Evolutionary conservation across 352 stramenopile genomes (phyloP), one percentile per base, ranked within the genome.

Genomic region (Pythium vanterpoolii): DNA sequence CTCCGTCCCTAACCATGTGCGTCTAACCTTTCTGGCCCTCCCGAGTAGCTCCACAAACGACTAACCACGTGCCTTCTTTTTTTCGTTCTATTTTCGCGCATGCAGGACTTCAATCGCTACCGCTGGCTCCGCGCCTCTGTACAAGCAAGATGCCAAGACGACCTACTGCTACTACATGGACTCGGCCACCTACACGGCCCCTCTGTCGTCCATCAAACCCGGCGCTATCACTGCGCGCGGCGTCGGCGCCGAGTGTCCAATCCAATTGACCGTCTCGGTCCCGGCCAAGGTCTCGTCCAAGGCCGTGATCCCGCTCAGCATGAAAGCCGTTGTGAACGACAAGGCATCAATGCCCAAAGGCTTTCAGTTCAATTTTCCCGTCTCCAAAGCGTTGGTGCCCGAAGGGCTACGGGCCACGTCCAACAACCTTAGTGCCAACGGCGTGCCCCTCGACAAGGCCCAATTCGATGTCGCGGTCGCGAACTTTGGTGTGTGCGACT

Each of bases 91-190:
- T 24, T 24, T 45, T 16, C 4, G 4, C 23, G 28, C 42, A 24
- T 27, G 18, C 28, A 52, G 45, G 45, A 14, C 45, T 16, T 21
- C 23, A 16, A 40, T 28, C 18, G 45, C 23, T 13, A 34, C 34
- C 27, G 28, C 13, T n/a, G 45, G 11, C 48, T 43, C 30, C 19
- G 31, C 30, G 4, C 43, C 43, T 10, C 5, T 60, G 49, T 90
- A 84, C 66, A 88, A 86, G 56, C 86, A 90, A 61, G 83, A 93
- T 69, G 73, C 64, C 43, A 83, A 66, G 61, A 93, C 83, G 30
- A 93, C 83, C 43, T 90, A 93, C 71, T 93, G 83, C 69, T 93
- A 89, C 66, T 89, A 87, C 67, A 69, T 87, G 16, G 64, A 68
- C 8, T 39, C 30, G 21, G 69, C 86, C 11, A 83, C 79, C 58